phyloP scores from a whole-genome alignment of 2,329 filamentous ascomycete genomes.

The Emmonsia crescens region DNA sequence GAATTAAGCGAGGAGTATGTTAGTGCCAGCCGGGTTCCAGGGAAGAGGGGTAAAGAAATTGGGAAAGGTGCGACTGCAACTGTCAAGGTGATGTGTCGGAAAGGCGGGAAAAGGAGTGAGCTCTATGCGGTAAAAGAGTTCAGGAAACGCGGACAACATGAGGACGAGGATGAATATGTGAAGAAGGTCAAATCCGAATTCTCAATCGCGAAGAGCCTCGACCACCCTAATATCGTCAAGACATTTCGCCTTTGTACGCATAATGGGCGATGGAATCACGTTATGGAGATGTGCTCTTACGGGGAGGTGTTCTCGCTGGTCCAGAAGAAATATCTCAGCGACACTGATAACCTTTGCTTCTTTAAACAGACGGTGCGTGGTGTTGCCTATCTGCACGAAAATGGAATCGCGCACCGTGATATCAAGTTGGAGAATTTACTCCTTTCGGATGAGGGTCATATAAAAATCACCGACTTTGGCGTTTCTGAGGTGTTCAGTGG shows the following conservation, averaged over 20 bases:
- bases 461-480: constrained; percentile 89
- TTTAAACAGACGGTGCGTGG: constrained; percentile 85
- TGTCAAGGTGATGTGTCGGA: constrained; percentile 68
- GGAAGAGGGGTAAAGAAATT: constrained; percentile 61
- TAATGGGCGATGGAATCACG: constrained; percentile 70
- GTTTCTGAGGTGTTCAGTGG: constrained; percentile 79
- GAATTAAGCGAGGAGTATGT: constrained; percentile 61
- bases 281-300: constrained; percentile 83
- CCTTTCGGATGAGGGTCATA: constrained; percentile 63
- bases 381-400: constrained; percentile 66
- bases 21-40: constrained; percentile 58
- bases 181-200: constrained; percentile 89
- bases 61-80: constrained; percentile 76
- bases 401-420: constrained; percentile 82
- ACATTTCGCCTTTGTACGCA: constrained; percentile 66
- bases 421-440: constrained; percentile 84
- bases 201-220: constrained; percentile 71
- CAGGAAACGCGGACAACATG: constrained; percentile 57
- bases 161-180: constrained; percentile 64
- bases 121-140: constrained; percentile 84
- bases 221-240: constrained; percentile 80
- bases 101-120: constrained; percentile 49
- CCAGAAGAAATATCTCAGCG: constrained; percentile 56
- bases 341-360: constrained; percentile 64
- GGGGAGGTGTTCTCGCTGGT: constrained; percentile 72